These are phyloP conservation scores for Microsporum ferrugineum DNA, from an alignment of 2,329 filamentous ascomycete genomes.

Conservation along the genomic window DNA sequence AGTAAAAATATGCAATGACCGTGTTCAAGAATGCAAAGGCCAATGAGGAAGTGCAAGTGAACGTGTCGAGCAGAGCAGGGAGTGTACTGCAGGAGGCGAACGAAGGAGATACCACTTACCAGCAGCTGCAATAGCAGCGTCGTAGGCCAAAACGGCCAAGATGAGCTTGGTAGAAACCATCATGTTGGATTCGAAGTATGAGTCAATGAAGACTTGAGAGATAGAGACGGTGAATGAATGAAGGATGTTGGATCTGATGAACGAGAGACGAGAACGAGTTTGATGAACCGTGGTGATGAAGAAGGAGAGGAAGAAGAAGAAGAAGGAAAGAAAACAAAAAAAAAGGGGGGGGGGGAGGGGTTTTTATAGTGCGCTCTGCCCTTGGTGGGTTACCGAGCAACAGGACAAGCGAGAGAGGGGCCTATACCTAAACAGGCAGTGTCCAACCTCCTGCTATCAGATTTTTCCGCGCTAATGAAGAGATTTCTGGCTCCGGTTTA, in stretches of 20 bases:
- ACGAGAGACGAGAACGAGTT: constrained; percentile 6
- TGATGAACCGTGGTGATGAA: constrained; percentile 3
- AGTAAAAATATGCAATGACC: neutral
- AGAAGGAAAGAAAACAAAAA: constrained; percentile 4
- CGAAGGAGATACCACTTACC: constrained; percentile 16
- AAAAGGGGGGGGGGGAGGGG: constrained; percentile 4
- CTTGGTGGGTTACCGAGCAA: constrained; percentile 1
- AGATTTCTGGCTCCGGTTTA: neutral
- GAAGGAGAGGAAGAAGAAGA: constrained; percentile 5
- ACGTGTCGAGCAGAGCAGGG: neutral
- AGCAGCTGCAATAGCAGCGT: constrained; percentile 10
- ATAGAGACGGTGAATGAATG: neutral
- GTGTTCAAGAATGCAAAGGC: neutral
- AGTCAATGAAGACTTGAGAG: neutral
- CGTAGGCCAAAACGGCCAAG: constrained; percentile 17
- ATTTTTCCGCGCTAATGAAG: neutral
- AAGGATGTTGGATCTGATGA: constrained; percentile 3
- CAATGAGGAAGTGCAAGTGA: neutral
- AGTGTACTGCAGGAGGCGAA: neutral
- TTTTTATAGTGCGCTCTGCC: constrained; percentile 7
- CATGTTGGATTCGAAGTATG: constrained; percentile 5
- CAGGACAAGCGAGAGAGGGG: constrained; percentile 1
- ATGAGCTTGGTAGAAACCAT: constrained; percentile 15
- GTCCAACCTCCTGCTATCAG: neutral
- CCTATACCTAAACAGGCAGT: neutral